Conservation (phyloP, 129 eudicot species). For the Flaveria trinervia region DNA sequence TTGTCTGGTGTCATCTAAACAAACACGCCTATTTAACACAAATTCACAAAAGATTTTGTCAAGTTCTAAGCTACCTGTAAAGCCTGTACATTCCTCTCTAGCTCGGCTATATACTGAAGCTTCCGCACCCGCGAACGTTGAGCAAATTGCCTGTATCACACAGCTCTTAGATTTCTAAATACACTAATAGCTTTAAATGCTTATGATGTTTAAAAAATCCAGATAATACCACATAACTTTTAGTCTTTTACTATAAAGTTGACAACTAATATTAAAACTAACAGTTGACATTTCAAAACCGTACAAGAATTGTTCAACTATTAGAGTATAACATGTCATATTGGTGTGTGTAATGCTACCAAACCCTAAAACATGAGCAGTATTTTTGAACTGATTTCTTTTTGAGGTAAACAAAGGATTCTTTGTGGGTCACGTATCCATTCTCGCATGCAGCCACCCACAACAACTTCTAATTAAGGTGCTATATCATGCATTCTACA, state of each 20-base stretch:
- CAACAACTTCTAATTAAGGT: not conserved
- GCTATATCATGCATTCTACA: not conserved
- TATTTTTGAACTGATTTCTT: not conserved
- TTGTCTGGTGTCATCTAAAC: not conserved
- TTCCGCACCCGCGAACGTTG: slow-evolving; percentile 84
- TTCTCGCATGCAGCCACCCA: not conserved
- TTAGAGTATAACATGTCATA: slow-evolving; percentile 12
- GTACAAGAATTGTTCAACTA: slow-evolving; percentile 16
- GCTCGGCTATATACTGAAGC: slow-evolving; percentile 88
- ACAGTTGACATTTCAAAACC: not conserved
- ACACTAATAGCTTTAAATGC: not conserved
- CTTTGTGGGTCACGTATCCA: not conserved
- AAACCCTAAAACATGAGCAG: not conserved
- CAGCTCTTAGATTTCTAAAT: slow-evolving; percentile 18
- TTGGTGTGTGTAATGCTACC: slow-evolving; percentile 6
- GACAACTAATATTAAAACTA: not conserved
- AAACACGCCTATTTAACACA: not conserved
- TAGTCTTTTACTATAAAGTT: not conserved
- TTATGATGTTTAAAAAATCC: slow-evolving; percentile 8
- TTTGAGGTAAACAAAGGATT: not conserved
- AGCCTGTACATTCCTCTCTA: slow-evolving; percentile 74
- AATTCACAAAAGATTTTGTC: not conserved
- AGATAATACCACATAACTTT: slow-evolving; percentile 5
- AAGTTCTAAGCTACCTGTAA: slow-evolving; percentile 52
- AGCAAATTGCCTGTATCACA: slow-evolving; percentile 74